Percentiles rank a stretch among this genome's conserved stretches.
Evolutionary conservation across 2,329 filamentous ascomycete genomes (phyloP).

Genomic region (Cordyceps militaris): DNA sequence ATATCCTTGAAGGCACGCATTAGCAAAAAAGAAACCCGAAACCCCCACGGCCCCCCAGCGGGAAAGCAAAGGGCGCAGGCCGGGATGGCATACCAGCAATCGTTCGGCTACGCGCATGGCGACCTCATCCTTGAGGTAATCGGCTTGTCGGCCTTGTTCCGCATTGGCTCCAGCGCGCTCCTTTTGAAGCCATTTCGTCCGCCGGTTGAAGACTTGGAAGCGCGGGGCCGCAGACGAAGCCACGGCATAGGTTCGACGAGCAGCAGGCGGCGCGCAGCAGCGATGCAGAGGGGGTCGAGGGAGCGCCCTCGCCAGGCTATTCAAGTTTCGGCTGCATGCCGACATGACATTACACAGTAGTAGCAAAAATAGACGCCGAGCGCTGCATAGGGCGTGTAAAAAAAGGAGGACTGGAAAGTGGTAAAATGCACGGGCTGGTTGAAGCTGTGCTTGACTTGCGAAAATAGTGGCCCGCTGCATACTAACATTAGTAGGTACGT

Average conservation of each 20-base stretch:
- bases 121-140: conserved; percentile 92
- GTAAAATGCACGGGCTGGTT: background rate
- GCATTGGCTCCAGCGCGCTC: conserved; percentile 70
- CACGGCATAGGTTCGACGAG: conserved; percentile 61
- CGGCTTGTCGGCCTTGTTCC: conserved; percentile 68
- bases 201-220: conserved; percentile 85
- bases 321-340: conserved; percentile 5
- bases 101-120: conserved; percentile 78
- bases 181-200: conserved; percentile 83
- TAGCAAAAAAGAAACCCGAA: background rate
- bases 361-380: background rate
- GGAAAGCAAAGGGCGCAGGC: background rate
- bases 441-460: background rate
- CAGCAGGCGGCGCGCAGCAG: conserved; percentile 34
- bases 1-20: conserved; percentile 58
- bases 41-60: too few relatives aligned
- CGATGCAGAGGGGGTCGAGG: background rate
- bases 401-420: background rate
- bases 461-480: background rate
- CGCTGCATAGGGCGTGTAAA: background rate
- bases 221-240: conserved; percentile 69
- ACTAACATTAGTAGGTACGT: background rate
- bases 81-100: conserved; percentile 55
- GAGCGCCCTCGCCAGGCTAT: background rate
- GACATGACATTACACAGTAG: conserved; percentile 10